Evolutionary conservation across 2,329 filamentous ascomycete species (phyloP).

Genomic region (Aureobasidium sp.): DNA sequence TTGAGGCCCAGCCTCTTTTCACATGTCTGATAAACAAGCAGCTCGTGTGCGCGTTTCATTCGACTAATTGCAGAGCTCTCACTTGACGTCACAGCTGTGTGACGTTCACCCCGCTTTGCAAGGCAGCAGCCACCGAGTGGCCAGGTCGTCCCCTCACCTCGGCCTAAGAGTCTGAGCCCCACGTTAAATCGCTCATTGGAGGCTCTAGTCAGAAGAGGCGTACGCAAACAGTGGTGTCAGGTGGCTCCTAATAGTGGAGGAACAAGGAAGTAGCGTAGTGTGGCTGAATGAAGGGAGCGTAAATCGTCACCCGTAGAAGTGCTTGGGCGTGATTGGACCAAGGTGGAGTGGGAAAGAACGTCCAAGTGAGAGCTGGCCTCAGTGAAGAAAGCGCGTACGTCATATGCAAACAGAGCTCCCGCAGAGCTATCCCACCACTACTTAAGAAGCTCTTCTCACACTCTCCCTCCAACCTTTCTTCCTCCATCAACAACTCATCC

Average conservation of each 20-base stretch:
- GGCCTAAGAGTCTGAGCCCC: background rate
- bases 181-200: constrained; percentile 5
- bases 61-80: background rate
- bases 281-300: background rate
- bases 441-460: constrained; percentile 1
- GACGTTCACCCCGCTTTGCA: constrained; percentile 1
- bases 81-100: background rate
- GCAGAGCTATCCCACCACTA: background rate
- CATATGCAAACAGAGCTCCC: background rate
- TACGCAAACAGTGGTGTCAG: constrained; percentile 5
- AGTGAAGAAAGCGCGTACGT: background rate
- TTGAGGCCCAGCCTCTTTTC: background rate
- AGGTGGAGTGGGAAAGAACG: background rate
- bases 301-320: constrained; percentile 2
- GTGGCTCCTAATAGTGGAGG: background rate
- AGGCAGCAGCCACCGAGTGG: background rate
- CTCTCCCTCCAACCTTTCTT: background rate
- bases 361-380: background rate
- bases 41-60: background rate
- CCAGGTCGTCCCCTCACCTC: constrained; percentile 4
- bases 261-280: constrained; percentile 6
- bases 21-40: background rate
- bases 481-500: constrained; percentile 6
- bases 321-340: background rate
- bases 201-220: background rate